Base-by-base conservation (phyloP, 306 rosid genomes). In the Gastrolobium villosum region DNA sequence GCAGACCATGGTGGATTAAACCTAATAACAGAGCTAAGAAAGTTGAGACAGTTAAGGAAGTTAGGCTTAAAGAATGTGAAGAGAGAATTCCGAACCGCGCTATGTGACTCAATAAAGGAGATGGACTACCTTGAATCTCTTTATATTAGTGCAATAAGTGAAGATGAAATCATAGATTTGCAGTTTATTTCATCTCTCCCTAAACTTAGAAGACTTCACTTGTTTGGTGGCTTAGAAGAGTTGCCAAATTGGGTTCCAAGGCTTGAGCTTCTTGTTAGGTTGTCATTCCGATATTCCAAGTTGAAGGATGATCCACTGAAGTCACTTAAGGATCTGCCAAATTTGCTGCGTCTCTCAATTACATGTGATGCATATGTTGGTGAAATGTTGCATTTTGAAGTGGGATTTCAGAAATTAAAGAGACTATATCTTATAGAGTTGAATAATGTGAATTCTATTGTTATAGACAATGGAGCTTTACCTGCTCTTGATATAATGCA, bases 221-320 rank as follows among this genome's bases (percentile, higher is more conserved):
- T 60, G 44, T 32, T 32, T 10, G 66, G 43, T 4, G 20, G 66
- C 15, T 35, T 60, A 34, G 26, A 34, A 10, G 35, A 35, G 15
- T 11, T 60, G 10, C 66, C 44, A 2, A 13, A 28, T 0, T 56
- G 37, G 39, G 4, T 56, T 56, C 37, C 39, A 30, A 56, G 31
- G 30, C 63, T 56, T 56, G 14, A 30, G 63, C 3, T 30, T 56
- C 37, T 56, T 56, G 39, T 30, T 56, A 56, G 10, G 14, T 5
- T 56, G 10, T 20, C 34, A 2, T 13, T 56, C 4, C 34, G 5
- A 3, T 56, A 8, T 20, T 56, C 63, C 63, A 56, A 20, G 37
- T 56, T 56, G 10, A 66, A 44, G 72, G 72, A 66, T 5, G 72
- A 66, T 66, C 72, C 72, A 26, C 52, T 44, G 1, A 66, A 44